Conservation (phyloP, 495 filamentous ascomycete species). For the Bacidia gigantensis region DNA sequence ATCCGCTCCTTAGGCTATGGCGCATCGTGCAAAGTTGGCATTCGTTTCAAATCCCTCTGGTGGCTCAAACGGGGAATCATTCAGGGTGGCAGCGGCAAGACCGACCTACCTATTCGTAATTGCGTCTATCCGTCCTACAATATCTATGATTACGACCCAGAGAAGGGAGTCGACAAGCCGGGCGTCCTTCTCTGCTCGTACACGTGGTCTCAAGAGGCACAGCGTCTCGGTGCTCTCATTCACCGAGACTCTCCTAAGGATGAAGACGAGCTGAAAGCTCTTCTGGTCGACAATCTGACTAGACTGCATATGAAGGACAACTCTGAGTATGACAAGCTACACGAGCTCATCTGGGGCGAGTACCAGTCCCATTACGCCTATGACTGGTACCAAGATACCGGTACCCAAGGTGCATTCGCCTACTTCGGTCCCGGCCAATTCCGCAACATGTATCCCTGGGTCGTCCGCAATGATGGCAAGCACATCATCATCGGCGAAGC, state of each 20-base stretch:
- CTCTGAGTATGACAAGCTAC: slow-evolving; percentile 1
- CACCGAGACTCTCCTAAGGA: neutral
- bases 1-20: slow-evolving; percentile 19
- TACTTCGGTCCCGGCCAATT: slow-evolving; percentile 34
- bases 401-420: slow-evolving; percentile 31
- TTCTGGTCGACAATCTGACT: slow-evolving; percentile 20
- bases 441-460: slow-evolving; percentile 20
- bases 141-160: slow-evolving; percentile 12
- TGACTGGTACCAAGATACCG: slow-evolving; percentile 26
- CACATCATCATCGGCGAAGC: slow-evolving; percentile 21
- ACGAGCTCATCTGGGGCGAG: slow-evolving; percentile 3
- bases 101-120: slow-evolving; percentile 27
- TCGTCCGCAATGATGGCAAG: slow-evolving; percentile 17
- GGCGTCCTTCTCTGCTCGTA: slow-evolving; percentile 31
- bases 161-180: slow-evolving; percentile 5
- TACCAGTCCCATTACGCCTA: slow-evolving; percentile 24
- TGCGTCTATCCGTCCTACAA: slow-evolving; percentile 35
- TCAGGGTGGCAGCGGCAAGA: slow-evolving; percentile 23
- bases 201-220: slow-evolving; percentile 31
- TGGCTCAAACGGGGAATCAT: slow-evolving; percentile 18
- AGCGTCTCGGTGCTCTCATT: slow-evolving; percentile 25
- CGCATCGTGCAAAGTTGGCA: slow-evolving; percentile 18
- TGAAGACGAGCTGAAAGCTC: slow-evolving; percentile 18
- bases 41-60: slow-evolving; percentile 18
- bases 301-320: slow-evolving; percentile 1